These are phyloP conservation scores for Xylaria intraflava DNA, from an alignment of 495 filamentous ascomycete species.

Conservation along the genomic window DNA sequence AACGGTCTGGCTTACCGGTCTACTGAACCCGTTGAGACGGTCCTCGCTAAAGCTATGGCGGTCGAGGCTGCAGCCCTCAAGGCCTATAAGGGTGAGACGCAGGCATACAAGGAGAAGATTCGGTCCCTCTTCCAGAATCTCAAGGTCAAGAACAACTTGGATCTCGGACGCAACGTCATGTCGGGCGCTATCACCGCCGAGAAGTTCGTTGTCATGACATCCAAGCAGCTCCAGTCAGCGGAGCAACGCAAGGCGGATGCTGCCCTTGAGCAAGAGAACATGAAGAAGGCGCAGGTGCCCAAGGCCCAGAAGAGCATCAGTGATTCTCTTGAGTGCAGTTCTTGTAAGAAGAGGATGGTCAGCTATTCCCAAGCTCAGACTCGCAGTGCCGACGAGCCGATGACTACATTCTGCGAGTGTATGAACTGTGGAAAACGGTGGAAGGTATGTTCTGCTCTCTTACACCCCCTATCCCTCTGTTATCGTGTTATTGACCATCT, in stretches of 20 bases:
- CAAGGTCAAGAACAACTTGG: conserved; percentile 80
- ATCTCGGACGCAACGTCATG: conserved; percentile 68
- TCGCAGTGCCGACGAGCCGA: conserved; percentile 84
- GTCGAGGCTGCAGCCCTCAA: conserved; percentile 69
- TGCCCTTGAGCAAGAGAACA: conserved; percentile 76
- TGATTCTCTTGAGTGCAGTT: conserved; percentile 76
- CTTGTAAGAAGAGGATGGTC: conserved; percentile 87
- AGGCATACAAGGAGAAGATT: conserved; percentile 75
- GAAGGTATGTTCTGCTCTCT: conserved; percentile 48
- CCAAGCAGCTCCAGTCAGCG: conserved; percentile 42
- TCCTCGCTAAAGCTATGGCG: conserved; percentile 61
- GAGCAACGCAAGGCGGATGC: conserved; percentile 61
- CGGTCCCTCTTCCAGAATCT: conserved; percentile 88
- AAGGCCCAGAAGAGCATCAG: conserved; percentile 83
- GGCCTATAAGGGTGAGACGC: conserved; percentile 56
- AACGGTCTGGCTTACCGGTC: conserved; percentile 64
- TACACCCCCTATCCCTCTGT: not conserved
- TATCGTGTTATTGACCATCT: conserved; percentile 3
- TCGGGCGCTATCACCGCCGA: conserved; percentile 61
- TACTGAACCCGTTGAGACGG: conserved; percentile 45
- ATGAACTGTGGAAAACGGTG: conserved; percentile 67
- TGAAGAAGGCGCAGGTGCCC: conserved; percentile 90
- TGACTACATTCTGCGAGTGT: conserved; percentile 80
- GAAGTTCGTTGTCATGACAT: conserved; percentile 60
- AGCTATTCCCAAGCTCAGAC: conserved; percentile 95